Conservation (phyloP, 257 asterid genomes). For the Ajuga chamaepitys region DNA sequence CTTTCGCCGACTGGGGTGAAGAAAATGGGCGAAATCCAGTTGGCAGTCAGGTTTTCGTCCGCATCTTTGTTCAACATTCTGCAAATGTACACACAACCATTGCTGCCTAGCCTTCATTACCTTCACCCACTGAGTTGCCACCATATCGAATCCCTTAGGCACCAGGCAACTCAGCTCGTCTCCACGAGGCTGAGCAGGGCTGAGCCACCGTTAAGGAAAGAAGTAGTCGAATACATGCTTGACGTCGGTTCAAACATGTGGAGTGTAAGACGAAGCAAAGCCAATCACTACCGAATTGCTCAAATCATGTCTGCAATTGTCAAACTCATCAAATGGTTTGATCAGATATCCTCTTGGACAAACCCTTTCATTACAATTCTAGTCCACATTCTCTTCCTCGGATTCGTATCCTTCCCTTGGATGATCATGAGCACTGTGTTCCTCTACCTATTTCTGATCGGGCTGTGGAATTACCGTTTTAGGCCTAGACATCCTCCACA, state of each 20-base stretch:
- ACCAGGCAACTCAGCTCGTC: slow-evolving; percentile 72
- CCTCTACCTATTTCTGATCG: slow-evolving; percentile 41
- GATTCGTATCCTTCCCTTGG: slow-evolving; percentile 52
- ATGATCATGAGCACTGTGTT: slow-evolving; percentile 43
- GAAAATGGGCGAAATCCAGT: slow-evolving; percentile 79
- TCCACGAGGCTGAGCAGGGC: slow-evolving; percentile 61
- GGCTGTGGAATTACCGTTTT: slow-evolving; percentile 47
- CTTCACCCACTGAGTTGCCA: slow-evolving; percentile 54
- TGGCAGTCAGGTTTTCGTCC: slow-evolving; percentile 76
- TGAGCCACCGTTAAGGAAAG: slow-evolving; percentile 76
- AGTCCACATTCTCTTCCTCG: slow-evolving; percentile 47
- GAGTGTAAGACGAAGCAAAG: slow-evolving; percentile 83
- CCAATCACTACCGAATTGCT: slow-evolving; percentile 51
- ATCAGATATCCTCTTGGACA: slow-evolving; percentile 47
- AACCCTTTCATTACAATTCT: slow-evolving; percentile 43
- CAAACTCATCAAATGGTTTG: slow-evolving; percentile 34
- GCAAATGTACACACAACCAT: slow-evolving; percentile 47
- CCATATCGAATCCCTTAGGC: slow-evolving; percentile 60
- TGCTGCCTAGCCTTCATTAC: slow-evolving; percentile 62
- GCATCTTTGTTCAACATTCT: slow-evolving; percentile 50
- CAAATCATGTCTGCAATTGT: slow-evolving; percentile 32
- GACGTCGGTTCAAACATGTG: slow-evolving; percentile 86
- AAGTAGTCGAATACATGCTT: slow-evolving; percentile 80
- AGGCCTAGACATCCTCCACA: slow-evolving; percentile 80
- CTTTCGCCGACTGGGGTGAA: slow-evolving; percentile 59